These are phyloP conservation scores for Choiromyces venosus DNA, from an alignment of 495 filamentous ascomycete genomes.

Conservation along the genomic window DNA sequence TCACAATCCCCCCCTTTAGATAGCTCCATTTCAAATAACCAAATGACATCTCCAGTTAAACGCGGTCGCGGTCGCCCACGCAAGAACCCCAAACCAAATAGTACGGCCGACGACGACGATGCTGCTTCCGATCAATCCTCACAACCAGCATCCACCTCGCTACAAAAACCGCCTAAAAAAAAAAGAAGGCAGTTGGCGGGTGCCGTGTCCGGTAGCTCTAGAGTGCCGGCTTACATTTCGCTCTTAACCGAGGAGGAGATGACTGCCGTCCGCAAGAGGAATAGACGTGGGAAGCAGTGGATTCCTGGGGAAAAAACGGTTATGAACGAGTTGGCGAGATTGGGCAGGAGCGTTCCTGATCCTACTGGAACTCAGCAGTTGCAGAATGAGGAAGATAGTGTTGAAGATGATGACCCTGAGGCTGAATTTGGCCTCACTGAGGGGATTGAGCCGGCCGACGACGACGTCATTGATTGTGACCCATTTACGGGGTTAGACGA, in stretches of 20 bases:
- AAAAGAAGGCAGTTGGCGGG: not conserved
- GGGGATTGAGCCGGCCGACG: not conserved
- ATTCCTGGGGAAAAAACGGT: conserved; percentile 16
- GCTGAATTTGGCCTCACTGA: not conserved
- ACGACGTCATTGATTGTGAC: not conserved
- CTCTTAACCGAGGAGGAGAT: conserved; percentile 7
- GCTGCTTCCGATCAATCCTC: not conserved
- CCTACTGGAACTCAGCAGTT: not conserved
- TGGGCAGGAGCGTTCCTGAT: conserved; percentile 1
- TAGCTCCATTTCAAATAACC: not conserved
- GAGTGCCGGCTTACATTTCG: conserved; percentile 8
- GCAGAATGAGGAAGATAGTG: not conserved
- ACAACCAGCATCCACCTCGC: not conserved
- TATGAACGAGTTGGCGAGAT: conserved; percentile 12
- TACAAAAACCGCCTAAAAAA: not conserved
- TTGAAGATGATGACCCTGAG: not conserved
- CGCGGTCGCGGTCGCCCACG: not conserved
- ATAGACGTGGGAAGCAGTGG: conserved; percentile 13
- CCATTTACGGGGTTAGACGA: not conserved
- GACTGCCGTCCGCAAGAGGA: conserved; percentile 8
- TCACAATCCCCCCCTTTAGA: not conserved
- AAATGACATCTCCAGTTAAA: not conserved
- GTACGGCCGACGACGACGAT: not conserved
- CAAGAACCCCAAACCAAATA: not conserved
- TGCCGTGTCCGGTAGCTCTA: not conserved